Evolutionary conservation across 73 alveolate genomes (phyloP).

Genomic region (Paramecium bursaria): DNA sequence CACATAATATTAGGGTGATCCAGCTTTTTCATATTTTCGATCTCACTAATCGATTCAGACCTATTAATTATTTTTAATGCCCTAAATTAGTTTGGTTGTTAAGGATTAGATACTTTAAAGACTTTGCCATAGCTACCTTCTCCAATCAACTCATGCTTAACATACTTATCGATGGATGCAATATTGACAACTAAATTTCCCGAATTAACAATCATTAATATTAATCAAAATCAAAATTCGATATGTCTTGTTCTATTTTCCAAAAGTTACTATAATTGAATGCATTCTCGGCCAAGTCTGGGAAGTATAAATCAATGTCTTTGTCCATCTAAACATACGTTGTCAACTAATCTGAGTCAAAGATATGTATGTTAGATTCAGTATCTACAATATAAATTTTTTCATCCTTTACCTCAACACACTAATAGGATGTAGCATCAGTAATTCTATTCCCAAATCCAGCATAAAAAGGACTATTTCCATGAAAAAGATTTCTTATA

Average conservation of each 20-base stretch:
- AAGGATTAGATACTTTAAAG: conserved; percentile 27
- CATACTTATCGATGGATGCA: too few species aligned
- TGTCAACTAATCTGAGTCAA: conserved; percentile 23
- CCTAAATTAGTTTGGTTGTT: conserved; percentile 34
- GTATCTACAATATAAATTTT: conserved; percentile 89
- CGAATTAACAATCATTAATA: conserved; percentile 24
- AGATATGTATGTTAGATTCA: conserved; percentile 41
- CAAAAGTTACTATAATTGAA: too few species aligned
- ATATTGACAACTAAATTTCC: conserved; percentile 41
- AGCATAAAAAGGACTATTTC: conserved; percentile 88
- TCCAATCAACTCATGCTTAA: too few species aligned
- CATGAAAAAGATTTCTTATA: conserved; percentile 88
- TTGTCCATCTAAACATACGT: conserved; percentile 35
- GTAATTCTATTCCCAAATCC: conserved; percentile 98
- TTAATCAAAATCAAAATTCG: too few species aligned
- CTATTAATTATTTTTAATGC: conserved; percentile 37
- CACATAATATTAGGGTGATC: conserved; percentile 69
- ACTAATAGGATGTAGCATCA: conserved; percentile 96
- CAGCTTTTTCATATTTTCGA: conserved; percentile 50
- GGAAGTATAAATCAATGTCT: conserved; percentile 35
- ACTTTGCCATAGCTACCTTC: conserved; percentile 53
- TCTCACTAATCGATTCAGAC: neutral
- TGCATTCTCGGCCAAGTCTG: neutral
- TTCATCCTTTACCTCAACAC: conserved; percentile 82
- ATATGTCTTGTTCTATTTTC: too few species aligned